Evolutionary conservation across 2,329 filamentous ascomycete species (phyloP).

Genomic region (Colletotrichum orchidophilum): DNA sequence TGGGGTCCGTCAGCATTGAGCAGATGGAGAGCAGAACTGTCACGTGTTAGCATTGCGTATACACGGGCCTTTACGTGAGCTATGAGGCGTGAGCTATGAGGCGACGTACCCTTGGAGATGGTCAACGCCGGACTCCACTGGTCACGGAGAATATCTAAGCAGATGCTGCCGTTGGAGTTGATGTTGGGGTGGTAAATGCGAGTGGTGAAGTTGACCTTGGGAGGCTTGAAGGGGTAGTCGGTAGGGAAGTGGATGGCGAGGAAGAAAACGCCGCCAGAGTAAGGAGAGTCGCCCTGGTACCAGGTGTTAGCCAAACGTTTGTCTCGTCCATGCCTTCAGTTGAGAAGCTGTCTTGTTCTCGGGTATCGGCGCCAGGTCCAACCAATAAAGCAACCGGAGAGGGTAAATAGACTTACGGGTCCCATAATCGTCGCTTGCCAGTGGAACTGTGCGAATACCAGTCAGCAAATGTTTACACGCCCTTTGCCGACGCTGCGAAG

Average conservation of each 20-base stretch:
- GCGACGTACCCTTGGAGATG: conserved; percentile 88
- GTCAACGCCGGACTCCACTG: conserved; percentile 99
- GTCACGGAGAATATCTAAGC: conserved; percentile 96
- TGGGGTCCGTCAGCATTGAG: conserved; percentile 99
- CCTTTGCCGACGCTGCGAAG: not conserved
- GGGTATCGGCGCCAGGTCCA: not conserved
- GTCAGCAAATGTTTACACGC: conserved; percentile 12
- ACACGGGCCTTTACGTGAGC: not conserved
- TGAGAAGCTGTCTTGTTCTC: not conserved
- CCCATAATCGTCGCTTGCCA: conserved; percentile 99
- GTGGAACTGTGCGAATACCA: conserved; percentile 77
- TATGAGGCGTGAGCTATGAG: not conserved
- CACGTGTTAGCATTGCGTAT: not conserved
- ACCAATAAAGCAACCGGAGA: not conserved
- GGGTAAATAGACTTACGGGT: conserved; percentile 75
- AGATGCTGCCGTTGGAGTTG: conserved; percentile 99
- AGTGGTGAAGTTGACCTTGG: conserved; percentile 99
- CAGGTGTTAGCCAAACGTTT: not conserved
- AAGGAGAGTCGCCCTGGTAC: conserved; percentile 87
- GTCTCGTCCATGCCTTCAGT: not conserved
- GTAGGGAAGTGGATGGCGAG: conserved; percentile 98
- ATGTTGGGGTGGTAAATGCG: conserved; percentile 99
- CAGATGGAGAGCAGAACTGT: conserved; percentile 97
- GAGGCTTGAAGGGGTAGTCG: conserved; percentile 99
- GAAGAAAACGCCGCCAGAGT: conserved; percentile 99